Base-by-base conservation (phyloP, 257 asterid genomes). In the Solanum clarkiae region DNA sequence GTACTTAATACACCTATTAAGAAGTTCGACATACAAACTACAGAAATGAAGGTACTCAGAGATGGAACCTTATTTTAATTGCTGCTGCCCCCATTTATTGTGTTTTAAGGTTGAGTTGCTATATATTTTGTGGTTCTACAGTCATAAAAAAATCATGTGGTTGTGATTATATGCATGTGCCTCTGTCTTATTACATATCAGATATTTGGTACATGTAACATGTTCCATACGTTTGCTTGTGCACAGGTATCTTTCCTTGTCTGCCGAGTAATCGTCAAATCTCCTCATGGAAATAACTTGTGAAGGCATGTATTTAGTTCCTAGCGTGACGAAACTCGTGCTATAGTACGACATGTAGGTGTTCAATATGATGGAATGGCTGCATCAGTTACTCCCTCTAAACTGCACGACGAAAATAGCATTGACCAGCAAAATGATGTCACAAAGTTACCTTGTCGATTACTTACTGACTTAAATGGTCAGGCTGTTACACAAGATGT, bases 211-310 rank as follows among this genome's bases (percentile, higher is more conserved):
- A 10, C 36, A 45, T 59, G 47, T 72, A 59, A 45, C 51, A 51
- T 51, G 57, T 85, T 75, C 29, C 77, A 20, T 80, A 74, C 79
- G 80, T 82, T 22, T 40, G 14, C 60, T 42, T 40, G 5, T 40
- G 26, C 87, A 90, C 91, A 90, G 93, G 89, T 88, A 47, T 85
- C 91, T 82, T 90, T 87, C 83, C 91, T 90, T 56, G 86, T 90
- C 42, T 90, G 90, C 86, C 87, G 93, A 63, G 89, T 90, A 47
- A 80, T 90, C 57, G 32, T 57, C 47, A 86, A 82, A 86, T 83
- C 88, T 53, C 81, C 17, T 32, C 54, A n/a, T 7, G 72, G 26
- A 60, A 86, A 86, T 57, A 80, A 77, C 80, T 56, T 86, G 80
- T 72, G 86, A 40, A 86, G 84, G 84, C 83, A 86, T 59, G 36